Base-by-base conservation (phyloP, 2,329 filamentous ascomycete species). In the Westerdykella ornata region DNA sequence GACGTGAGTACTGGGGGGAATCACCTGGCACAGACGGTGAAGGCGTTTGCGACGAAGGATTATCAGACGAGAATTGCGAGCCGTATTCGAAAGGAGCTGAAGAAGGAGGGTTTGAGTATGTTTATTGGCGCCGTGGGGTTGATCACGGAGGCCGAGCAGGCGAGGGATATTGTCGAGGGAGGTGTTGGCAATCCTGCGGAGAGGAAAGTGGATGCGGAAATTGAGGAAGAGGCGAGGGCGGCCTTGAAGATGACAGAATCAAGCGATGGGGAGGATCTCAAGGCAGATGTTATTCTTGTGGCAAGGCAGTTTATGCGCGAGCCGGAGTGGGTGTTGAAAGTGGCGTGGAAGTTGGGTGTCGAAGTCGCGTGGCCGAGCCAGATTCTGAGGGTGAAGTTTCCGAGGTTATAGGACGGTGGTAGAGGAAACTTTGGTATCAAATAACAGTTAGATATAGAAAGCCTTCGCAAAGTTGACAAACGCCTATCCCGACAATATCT, bases 231-330 rank as follows among this genome's bases (percentile, higher is more conserved):
- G 33, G 67, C 65, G 0, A 50, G 54, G 17, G 51, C 57, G 20
- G 59, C 58, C 1, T 45, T 62, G 9, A 39, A 44, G 13, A 62
- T 69, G 58, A 70, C 67, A 1, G 60, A 69, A 29, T 38, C 52
- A 1, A 49, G 38, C 1, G 45, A 52, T 5, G 59, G 53, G 1
- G 47, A 51, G 2, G 57, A 60, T 35, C 57, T 59, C 0, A 58
- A 64, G 65, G 70, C 73, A 0, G 74, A 77, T 62, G 69, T 70
- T 0, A 63, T 76, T 17, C 48, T 77, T n/a, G 66, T 77, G 28
- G 74, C 69, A 1, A 64, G 73, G 33, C 74, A 77, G 47, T 77
- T 77, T 44, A 67, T 77, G 66, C 62, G 74, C 6, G 74, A 77
- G 57, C 72, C 74, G 0, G 73, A 75, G 48, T 76, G 74, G 74